Percentiles rank a stretch among this genome's conserved stretches.
phyloP scores from a whole-genome alignment of 257 asterid genomes.

The Perilla frutescens region DNA sequence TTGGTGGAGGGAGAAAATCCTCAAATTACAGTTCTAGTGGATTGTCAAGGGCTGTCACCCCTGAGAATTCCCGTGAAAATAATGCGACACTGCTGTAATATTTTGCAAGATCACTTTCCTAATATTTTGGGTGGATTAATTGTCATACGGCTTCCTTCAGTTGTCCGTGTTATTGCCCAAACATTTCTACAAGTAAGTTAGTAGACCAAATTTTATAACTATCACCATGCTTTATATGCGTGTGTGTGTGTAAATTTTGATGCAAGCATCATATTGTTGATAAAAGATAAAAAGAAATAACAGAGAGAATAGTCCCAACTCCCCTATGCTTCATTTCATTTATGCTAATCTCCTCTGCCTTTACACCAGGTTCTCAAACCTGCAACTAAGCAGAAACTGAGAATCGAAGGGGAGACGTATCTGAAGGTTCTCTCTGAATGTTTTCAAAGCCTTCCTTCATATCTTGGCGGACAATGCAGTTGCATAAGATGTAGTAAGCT shows the following conservation, averaged over 20 bases:
- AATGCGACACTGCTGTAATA: constrained; percentile 72
- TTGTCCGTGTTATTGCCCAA: constrained; percentile 82
- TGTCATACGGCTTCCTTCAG: constrained; percentile 81
- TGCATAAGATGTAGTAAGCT: constrained; percentile 67
- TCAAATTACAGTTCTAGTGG: constrained; percentile 82
- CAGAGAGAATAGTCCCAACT: background rate
- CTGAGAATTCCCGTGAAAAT: constrained; percentile 84
- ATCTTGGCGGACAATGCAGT: constrained; percentile 82
- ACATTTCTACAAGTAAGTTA: constrained; percentile 80
- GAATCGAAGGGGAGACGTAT: constrained; percentile 73
- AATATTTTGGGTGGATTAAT: constrained; percentile 80
- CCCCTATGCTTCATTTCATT: background rate
- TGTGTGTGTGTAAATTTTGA: background rate
- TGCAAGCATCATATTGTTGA: constrained; percentile 7
- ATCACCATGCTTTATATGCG: background rate
- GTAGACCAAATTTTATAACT: background rate
- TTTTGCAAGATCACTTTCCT: constrained; percentile 92
- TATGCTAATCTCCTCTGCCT: constrained; percentile 12
- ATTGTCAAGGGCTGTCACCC: constrained; percentile 80
- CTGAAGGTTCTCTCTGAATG: constrained; percentile 58
- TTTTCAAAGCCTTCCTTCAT: constrained; percentile 67
- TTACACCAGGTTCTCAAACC: constrained; percentile 78
- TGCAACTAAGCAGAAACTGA: constrained; percentile 76
- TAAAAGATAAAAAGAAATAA: background rate
- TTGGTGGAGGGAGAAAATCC: constrained; percentile 61